phyloP scores from a whole-genome alignment of 306 rosid species.

The Alnus glutinosa region DNA sequence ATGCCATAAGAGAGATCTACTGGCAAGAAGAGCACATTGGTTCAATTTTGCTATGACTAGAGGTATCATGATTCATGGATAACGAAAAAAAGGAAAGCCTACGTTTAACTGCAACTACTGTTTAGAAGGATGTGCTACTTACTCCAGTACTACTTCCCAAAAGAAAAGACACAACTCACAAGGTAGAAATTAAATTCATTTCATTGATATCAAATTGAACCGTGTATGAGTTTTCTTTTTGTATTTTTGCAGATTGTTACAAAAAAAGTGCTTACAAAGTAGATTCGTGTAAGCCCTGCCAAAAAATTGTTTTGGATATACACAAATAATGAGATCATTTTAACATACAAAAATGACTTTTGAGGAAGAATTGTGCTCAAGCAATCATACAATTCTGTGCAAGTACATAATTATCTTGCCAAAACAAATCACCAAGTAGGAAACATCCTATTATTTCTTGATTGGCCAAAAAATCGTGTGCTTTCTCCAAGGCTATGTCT shows the following conservation, averaged over 20 bases:
- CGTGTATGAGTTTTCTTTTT: constrained; percentile 3
- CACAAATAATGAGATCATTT: constrained; percentile 29
- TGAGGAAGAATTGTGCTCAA: constrained; percentile 27
- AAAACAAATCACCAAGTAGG: constrained; percentile 8
- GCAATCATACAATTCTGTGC: constrained; percentile 25
- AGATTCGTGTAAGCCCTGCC: constrained; percentile 29
- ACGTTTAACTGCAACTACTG: too few species aligned
- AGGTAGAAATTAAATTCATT: constrained; percentile 6
- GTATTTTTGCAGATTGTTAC: constrained; percentile 16
- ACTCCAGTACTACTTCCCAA: neutral
- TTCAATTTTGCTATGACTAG: too few species aligned
- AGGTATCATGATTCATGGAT: too few species aligned
- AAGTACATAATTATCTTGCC: constrained; percentile 24
- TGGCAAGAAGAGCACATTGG: neutral
- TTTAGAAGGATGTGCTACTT: neutral
- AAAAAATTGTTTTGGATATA: constrained; percentile 27
- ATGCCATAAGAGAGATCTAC: neutral
- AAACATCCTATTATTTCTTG: constrained; percentile 25
- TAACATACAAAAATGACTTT: constrained; percentile 39
- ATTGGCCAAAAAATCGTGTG: constrained; percentile 22
- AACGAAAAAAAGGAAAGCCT: too few species aligned
- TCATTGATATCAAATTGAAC: constrained; percentile 17
- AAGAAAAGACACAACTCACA: neutral
- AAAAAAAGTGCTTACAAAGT: constrained; percentile 23
- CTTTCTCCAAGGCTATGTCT: constrained; percentile 43